Evolutionary conservation across 257 asterid genomes (phyloP).

Genomic region (Scutellaria baicalensis): DNA sequence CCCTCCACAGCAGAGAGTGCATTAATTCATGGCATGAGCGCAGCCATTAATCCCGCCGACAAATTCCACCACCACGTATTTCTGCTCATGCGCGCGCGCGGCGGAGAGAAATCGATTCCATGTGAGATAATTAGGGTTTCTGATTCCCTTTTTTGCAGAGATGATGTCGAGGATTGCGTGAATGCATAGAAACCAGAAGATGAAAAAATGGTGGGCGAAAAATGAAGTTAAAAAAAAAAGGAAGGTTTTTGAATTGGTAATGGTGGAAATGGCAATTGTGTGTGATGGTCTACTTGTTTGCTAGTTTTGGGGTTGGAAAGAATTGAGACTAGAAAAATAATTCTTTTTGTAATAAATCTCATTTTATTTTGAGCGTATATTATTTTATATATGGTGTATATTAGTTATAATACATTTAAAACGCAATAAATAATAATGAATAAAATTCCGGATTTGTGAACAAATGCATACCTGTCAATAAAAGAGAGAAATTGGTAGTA

Average conservation of each 20-base stretch:
- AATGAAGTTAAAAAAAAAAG: conserved; percentile 16
- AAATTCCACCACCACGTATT: conserved; percentile 10
- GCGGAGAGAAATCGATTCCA: neutral
- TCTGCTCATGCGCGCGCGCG: neutral
- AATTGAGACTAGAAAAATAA: neutral
- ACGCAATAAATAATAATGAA: neutral
- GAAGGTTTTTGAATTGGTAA: conserved; percentile 23
- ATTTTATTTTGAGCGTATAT: too few relatives aligned
- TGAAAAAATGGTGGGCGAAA: conserved; percentile 30
- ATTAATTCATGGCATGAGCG: conserved; percentile 8
- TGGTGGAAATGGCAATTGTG: conserved; percentile 11
- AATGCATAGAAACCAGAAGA: neutral
- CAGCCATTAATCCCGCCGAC: conserved; percentile 3
- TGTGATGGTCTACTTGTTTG: neutral
- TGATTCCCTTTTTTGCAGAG: neutral
- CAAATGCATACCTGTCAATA: neutral
- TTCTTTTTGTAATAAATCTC: neutral
- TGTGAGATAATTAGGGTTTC: conserved; percentile 27
- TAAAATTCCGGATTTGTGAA: neutral
- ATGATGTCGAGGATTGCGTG: conserved; percentile 14
- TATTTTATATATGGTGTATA: too few relatives aligned
- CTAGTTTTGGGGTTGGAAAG: neutral
- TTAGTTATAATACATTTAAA: neutral
- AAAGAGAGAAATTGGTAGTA: neutral
- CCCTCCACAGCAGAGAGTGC: conserved; percentile 14